Base-by-base conservation (phyloP, 1,284 basidiomycete genomes). In the Sporisorium scitamineum region DNA sequence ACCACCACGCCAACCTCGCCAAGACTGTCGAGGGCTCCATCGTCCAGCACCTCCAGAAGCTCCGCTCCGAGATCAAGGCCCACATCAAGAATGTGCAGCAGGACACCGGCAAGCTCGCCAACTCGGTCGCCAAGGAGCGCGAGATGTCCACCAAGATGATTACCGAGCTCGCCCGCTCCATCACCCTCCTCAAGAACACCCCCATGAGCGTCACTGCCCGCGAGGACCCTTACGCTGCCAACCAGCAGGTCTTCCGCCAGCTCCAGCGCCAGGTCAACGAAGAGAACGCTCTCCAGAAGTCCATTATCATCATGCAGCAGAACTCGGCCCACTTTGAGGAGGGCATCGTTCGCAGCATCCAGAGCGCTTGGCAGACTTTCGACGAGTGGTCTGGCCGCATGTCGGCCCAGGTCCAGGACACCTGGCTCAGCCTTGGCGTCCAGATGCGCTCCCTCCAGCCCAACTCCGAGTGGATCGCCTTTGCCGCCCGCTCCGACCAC, bases 31-130 rank as follows among this genome's bases (percentile, higher is more conserved):
- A 99, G 82, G 93, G 93, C 48, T 97, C 94, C 16, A 98, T 99
- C 80, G 96, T 99, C 2, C 95, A 98, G 87, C 97, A 98, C 86
- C 89, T 99, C 37, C 93, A 97, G 87, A 98, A 98, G 87, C 89
- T 99, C 29, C 89, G 93, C 50, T 88, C 91, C 14, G 96, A 99
- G 87, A 95, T 99, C 87, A 98, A 98, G 88, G 95, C 95, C 2
- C 96, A 99, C 87, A 92, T 96, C 85, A 95, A 94, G 90, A 72
- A 97, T 83, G 91, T 97, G n/a, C 94, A 97, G 89, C 96, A 95
- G 80, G 95, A 97, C 86, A 97, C 95, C 0, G 95, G 94, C 34
- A 97, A 95, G 87, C 91, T 99, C 16, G 96, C 96, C 8, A 93
- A 94, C 1, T 90, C 89, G 62, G 97, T 99, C 39, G 95, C 97